phyloP scores from a whole-genome alignment of 768 basidiomycete genomes.

The Tulasnella sp. region DNA sequence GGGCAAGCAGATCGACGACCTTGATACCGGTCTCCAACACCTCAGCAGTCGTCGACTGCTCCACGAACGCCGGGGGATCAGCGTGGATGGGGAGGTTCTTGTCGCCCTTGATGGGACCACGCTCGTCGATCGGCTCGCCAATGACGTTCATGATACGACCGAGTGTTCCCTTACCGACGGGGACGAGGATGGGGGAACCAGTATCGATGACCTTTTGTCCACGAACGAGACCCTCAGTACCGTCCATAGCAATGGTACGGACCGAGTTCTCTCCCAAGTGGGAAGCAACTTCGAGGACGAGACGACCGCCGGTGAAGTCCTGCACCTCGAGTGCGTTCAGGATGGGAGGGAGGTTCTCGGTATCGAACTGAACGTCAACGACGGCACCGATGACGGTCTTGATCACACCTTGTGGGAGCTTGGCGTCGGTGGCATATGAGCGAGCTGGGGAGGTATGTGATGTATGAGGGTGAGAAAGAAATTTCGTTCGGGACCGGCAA shows the following conservation, averaged over 20 bases:
- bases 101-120: constrained; percentile 96
- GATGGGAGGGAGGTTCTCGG: constrained; percentile 90
- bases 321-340: constrained; percentile 98
- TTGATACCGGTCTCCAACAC: constrained; percentile 99
- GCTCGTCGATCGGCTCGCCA: constrained; percentile 99
- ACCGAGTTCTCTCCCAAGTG: constrained; percentile 99
- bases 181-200: constrained; percentile 91
- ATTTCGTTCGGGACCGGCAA: neutral
- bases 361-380: constrained; percentile 98
- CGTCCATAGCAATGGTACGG: constrained; percentile 99
- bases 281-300: constrained; percentile 97
- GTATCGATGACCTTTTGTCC: constrained; percentile 97
- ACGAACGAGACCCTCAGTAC: constrained; percentile 99
- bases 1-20: constrained; percentile 98
- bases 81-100: constrained; percentile 90
- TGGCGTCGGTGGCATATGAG: constrained; percentile 85
- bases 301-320: constrained; percentile 85
- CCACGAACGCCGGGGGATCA: constrained; percentile 93
- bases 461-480: constrained; percentile 18
- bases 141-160: constrained; percentile 99
- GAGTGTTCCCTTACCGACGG: constrained; percentile 87
- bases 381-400: constrained; percentile 99
- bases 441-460: constrained; percentile 43
- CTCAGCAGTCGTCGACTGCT: constrained; percentile 97
- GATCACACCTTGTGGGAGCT: constrained; percentile 60